Evolutionary conservation across 495 filamentous ascomycete genomes (phyloP).

Genomic region (Penicillium pulvis): DNA sequence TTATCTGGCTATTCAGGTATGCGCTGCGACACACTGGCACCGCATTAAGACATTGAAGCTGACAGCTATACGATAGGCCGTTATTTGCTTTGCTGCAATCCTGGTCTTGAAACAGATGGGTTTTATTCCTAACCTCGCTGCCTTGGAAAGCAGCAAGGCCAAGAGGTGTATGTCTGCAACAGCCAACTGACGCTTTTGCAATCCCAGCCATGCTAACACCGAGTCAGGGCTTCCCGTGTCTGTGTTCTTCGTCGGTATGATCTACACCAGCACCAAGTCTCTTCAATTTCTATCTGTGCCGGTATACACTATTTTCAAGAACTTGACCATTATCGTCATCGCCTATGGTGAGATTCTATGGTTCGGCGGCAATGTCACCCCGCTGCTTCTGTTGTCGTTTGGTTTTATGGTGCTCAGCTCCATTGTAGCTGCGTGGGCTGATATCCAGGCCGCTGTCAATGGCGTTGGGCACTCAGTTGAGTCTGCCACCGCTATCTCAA

Average conservation of each 20-base stretch:
- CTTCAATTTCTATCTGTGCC: constrained; percentile 96
- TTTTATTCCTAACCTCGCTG: not conserved
- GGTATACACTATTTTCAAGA: constrained; percentile 99
- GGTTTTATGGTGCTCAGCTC: constrained; percentile 97
- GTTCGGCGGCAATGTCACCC: constrained; percentile 93
- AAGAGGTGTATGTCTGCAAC: not conserved
- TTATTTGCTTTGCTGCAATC: not conserved
- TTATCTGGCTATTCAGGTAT: constrained; percentile 4
- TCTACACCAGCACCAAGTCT: constrained; percentile 96
- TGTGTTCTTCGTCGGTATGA: constrained; percentile 96
- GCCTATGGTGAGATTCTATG: constrained; percentile 98
- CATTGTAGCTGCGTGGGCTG: constrained; percentile 94
- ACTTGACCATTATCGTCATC: constrained; percentile 97
- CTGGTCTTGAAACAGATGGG: not conserved
- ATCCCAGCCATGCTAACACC: not conserved
- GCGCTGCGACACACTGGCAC: not conserved
- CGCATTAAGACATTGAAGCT: not conserved
- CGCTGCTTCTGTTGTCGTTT: constrained; percentile 92
- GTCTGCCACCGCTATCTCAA: constrained; percentile 73
- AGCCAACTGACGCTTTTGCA: not conserved
- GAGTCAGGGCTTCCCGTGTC: constrained; percentile 94
- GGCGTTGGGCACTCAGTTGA: constrained; percentile 28
- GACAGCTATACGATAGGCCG: not conserved
- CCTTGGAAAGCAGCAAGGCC: not conserved
- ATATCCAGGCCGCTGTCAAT: constrained; percentile 84